These are phyloP conservation scores for Umbelopsis vinacea DNA, from an alignment of 192 early-diverging fungal genomes.

Conservation along the genomic window DNA sequence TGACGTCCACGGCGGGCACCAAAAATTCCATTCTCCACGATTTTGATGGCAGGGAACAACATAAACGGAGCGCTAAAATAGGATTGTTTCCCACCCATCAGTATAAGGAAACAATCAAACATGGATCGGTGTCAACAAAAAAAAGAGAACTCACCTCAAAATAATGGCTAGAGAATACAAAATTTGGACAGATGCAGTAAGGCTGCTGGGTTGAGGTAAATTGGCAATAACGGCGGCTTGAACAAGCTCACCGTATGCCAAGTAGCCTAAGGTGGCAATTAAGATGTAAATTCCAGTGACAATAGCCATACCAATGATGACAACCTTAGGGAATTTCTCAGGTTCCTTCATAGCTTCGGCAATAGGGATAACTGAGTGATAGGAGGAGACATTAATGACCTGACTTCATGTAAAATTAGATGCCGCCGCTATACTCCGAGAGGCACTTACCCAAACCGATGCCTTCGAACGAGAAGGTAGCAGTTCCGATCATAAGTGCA, in stretches of 20 bases:
- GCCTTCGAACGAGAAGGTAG: constrained; percentile 53
- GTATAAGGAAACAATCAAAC: neutral
- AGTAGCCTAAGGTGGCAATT: constrained; percentile 77
- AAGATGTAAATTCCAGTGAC: constrained; percentile 70
- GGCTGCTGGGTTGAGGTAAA: constrained; percentile 63
- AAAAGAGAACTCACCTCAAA: constrained; percentile 59
- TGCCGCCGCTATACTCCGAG: neutral
- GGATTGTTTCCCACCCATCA: neutral
- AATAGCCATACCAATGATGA: constrained; percentile 65
- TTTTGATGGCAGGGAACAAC: constrained; percentile 85
- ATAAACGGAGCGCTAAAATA: constrained; percentile 68
- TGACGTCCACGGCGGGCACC: constrained; percentile 53
- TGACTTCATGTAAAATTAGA: too few species aligned
- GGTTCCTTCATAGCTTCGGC: constrained; percentile 84
- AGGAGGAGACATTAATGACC: neutral
- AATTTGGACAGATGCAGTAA: constrained; percentile 71
- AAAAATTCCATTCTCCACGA: constrained; percentile 78
- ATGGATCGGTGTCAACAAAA: too few species aligned
- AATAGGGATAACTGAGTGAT: constrained; percentile 59
- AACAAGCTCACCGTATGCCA: constrained; percentile 77
- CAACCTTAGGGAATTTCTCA: constrained; percentile 73
- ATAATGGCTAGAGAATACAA: constrained; percentile 88
- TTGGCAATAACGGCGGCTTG: constrained; percentile 83
- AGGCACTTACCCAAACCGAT: constrained; percentile 53
- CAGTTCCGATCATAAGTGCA: constrained; percentile 74